Evolutionary conservation across 805 yeast species (phyloP), one percentile per base, ranked within the genome.

Genomic region (Metschnikowia amazonensis): DNA sequence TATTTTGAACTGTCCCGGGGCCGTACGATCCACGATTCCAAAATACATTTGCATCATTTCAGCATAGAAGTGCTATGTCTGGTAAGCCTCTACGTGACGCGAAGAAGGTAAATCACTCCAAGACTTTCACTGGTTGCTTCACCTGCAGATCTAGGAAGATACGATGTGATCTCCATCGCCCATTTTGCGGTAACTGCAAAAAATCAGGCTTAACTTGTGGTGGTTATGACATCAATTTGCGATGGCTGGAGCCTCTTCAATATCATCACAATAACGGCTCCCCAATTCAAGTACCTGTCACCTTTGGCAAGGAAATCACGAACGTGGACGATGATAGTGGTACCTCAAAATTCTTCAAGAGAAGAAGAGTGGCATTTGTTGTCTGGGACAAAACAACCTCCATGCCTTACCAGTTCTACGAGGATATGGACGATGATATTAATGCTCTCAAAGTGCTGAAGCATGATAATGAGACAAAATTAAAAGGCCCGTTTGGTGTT

Each of bases 61-160:
- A 24, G 32, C 33, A 37, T 18, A 20, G 7, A 21, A 14, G 23
- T 20, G 33, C 41, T 21, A 39, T 39, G 42, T 16, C 36, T 31
- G 36, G 21, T 2, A 30, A 21, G 32, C 16, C 42, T 31, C 21
- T 16, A 7, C 36, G 21, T 21, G 36, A 31, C 13, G 27, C 18
- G 8, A 29, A 39, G 18, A 39, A 39, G 13, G 23, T 21, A 20
- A 47, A 36, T 40, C 48, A 48, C 42, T 61, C 72, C 36, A 89
- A 89, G 60, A 82, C 94, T 0, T 89, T 87, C 59, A 81, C 86
- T 0, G 97, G 96, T 1, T 89, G 97, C 60, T 87, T 87, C 71
- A 86, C 96, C 0, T 89, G 97, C 58, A 74, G 96, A 36, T 69
- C 82, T 13, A 65, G 96, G 36, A 86, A 88, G 62, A 82, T 89